Percentiles rank a stretch among this genome's conserved stretches.
Evolutionary conservation across 1,139 yeast species (phyloP).

Genomic region (Spencermartinsiella ligniputridi): DNA sequence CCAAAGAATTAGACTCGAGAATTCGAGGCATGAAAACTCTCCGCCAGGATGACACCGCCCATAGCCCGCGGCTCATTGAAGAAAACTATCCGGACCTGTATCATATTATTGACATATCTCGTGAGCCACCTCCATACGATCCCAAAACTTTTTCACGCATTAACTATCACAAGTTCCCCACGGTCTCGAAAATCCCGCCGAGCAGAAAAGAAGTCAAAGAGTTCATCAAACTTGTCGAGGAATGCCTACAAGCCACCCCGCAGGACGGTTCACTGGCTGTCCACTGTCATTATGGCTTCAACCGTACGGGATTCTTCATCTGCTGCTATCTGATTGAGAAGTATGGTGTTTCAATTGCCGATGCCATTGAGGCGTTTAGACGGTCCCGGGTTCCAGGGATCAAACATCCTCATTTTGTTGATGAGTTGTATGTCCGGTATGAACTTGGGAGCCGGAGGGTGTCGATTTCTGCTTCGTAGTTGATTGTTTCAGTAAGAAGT

Average conservation of each 20-base stretch:
- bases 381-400: slow-evolving; percentile 66
- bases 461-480: no score
- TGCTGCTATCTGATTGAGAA: slow-evolving; percentile 65
- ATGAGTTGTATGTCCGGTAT: slow-evolving; percentile 66
- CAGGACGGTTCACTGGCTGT: slow-evolving; percentile 35
- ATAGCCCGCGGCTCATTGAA: slow-evolving; percentile 58
- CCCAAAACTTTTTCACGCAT: slow-evolving; percentile 53
- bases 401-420: slow-evolving; percentile 72
- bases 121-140: slow-evolving; percentile 72
- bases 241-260: slow-evolving; percentile 36
- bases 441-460: slow-evolving; percentile 13
- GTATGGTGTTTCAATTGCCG: slow-evolving; percentile 55
- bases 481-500: no score
- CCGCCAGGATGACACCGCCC: slow-evolving; percentile 57
- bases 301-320: slow-evolving; percentile 71
- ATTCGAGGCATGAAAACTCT: slow-evolving; percentile 73
- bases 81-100: slow-evolving; percentile 44
- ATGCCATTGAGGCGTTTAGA: slow-evolving; percentile 59
- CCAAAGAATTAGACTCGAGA: slow-evolving; percentile 1
- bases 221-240: slow-evolving; percentile 53
- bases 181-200: slow-evolving; percentile 76
- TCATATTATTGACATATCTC: slow-evolving; percentile 68
- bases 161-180: slow-evolving; percentile 64
- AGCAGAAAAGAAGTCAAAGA: slow-evolving; percentile 55
- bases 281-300: slow-evolving; percentile 81